These are phyloP conservation scores for Plasmodium sp. DNA, from an alignment of 169 alveolate genomes.

Conservation along the genomic window DNA sequence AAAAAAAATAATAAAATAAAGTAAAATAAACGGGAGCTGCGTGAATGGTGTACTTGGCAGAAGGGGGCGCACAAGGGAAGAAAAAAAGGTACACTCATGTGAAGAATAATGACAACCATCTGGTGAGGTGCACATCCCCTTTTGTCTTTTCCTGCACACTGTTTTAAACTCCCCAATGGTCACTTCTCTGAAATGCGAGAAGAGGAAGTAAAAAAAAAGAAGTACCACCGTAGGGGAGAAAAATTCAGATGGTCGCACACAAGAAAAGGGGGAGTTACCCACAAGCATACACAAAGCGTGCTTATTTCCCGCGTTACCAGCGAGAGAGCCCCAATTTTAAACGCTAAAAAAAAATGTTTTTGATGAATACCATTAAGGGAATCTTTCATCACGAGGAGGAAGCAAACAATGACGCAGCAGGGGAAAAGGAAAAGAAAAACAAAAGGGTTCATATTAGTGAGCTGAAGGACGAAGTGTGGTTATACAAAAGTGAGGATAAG, in stretches of 20 bases:
- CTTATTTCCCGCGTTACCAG: background rate
- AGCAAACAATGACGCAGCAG: constrained; percentile 1
- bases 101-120: background rate
- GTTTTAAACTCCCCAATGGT: background rate
- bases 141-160: background rate
- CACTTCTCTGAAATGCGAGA: background rate
- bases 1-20: background rate
- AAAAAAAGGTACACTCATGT: background rate
- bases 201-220: background rate
- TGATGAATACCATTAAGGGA: constrained; percentile 29
- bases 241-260: background rate
- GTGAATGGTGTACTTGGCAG: background rate
- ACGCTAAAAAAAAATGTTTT: constrained; percentile 24
- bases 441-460: constrained; percentile 48
- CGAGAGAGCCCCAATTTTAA: background rate
- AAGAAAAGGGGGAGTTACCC: background rate
- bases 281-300: background rate
- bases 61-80: background rate
- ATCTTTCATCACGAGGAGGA: constrained; percentile 15
- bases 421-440: constrained; percentile 13
- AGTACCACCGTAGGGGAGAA: background rate
- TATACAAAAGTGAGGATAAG: constrained; percentile 56
- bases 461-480: constrained; percentile 74
- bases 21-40: background rate
- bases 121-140: background rate